Percentiles rank a stretch among this genome's conserved stretches.
Evolutionary conservation across 805 yeast genomes (phyloP).

Genomic region (Ogataea chonburiensis): DNA sequence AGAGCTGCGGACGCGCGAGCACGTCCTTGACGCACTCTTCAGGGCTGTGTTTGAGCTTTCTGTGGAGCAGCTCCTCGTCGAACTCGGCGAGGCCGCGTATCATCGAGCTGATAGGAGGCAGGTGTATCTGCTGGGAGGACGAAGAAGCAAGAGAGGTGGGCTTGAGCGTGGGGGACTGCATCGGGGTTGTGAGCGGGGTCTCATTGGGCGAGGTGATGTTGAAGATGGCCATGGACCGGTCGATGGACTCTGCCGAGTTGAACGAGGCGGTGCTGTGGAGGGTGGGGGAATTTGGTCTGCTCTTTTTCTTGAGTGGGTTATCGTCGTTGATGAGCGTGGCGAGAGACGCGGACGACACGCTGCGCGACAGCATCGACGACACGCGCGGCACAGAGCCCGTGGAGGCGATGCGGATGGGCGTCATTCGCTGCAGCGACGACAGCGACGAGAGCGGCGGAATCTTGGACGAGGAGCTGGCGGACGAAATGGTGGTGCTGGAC

Average conservation of each 20-base stretch:
- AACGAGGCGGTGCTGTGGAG: conserved; percentile 33
- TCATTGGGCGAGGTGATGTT: conserved; percentile 36
- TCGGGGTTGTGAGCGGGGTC: conserved; percentile 36
- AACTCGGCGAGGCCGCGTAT: conserved; percentile 28
- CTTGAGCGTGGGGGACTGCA: conserved; percentile 38
- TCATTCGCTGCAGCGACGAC: conserved; percentile 61
- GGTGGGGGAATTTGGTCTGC: conserved; percentile 35
- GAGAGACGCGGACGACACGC: conserved; percentile 23
- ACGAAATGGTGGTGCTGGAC: conserved; percentile 27
- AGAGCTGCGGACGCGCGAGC: conserved; percentile 16
- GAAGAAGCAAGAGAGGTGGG: too few species aligned
- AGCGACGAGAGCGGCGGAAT: conserved; percentile 33
- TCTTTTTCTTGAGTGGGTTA: conserved; percentile 33
- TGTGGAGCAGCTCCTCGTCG: conserved; percentile 27
- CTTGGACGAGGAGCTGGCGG: conserved; percentile 11
- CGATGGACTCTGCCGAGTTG: conserved; percentile 36
- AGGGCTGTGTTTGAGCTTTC: conserved; percentile 26
- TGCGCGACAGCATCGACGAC: conserved; percentile 20
- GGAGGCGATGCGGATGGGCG: conserved; percentile 44
- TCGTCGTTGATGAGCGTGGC: conserved; percentile 28
- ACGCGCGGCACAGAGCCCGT: conserved; percentile 23
- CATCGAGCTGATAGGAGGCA: conserved; percentile 37
- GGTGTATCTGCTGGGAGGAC: conserved; percentile 17
- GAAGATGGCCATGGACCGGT: conserved; percentile 30
- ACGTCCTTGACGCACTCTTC: conserved; percentile 32